Base-by-base conservation (phyloP, 805 yeast genomes). In the Candida insectalens region DNA sequence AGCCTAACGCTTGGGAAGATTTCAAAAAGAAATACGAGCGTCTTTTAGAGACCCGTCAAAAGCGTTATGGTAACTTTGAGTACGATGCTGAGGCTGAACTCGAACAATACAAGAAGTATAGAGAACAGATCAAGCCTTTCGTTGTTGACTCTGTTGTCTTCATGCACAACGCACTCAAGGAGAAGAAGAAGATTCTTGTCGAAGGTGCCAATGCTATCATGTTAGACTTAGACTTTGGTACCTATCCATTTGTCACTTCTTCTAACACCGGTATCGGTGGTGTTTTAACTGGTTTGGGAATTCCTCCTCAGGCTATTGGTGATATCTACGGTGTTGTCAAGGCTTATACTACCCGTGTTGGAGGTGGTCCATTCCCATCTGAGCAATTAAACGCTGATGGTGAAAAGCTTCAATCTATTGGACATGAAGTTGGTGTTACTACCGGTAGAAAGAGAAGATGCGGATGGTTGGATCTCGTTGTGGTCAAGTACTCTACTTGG, bases 401-500 rank as follows among this genome's bases (percentile, higher is more conserved):
- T 53, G 94, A 83, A 50, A 74, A 75, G 45, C 69, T 92, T 54
- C 98, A 92, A 60, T 62, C 69, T 29, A 83, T 92, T 42, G 98
- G 98, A 51, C 95, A 88, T 38, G 98, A 92, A 63, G 83, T 57
- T 51, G 98, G 98, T 62, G 98, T 92, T 47, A 92, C 98, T 43
- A 92, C 98, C 25, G 98, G 98, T 46, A 80, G 98, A 67, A 87
- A 88, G 72, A 83, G 98, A 69, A 79, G 98, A 65, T 92, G 98
- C 61, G 98, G 98, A 37, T 92, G 98, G 98, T 76, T 92, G 55
- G 98, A 92, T 62, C 68, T 92, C 49, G 97, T 92, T 17, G 96
- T 92, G 19, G 67, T 92, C 60, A 83, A 82, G 59, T 89, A 92
- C 65, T 85, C 96, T 25, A 76, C 87, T 37, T 61, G 78, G 55